Evolutionary conservation across 352 stramenopile genomes (phyloP).

Genomic region (Pythium plurisporium): DNA sequence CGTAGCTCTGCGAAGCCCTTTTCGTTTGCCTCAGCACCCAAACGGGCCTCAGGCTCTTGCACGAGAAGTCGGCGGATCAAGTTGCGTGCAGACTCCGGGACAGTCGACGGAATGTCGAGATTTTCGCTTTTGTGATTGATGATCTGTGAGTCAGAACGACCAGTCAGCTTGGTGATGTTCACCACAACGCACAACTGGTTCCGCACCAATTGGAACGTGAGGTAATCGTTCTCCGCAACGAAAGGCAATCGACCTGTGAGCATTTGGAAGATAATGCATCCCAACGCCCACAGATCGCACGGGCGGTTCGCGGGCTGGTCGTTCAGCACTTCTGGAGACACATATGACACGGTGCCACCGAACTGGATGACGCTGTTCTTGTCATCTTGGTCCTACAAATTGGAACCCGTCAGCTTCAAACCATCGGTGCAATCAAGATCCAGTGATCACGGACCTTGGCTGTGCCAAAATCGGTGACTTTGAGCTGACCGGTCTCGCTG

Average conservation of each 20-base stretch:
- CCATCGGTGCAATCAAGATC: no score
- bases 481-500: constrained; percentile 77
- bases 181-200: neutral
- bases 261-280: constrained; percentile 90
- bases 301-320: constrained; percentile 71
- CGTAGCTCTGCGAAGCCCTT: constrained; percentile 63
- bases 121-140: constrained; percentile 76
- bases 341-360: constrained; percentile 88
- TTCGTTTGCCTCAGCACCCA: constrained; percentile 68
- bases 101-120: constrained; percentile 64
- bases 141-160: constrained; percentile 34
- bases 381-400: constrained; percentile 65
- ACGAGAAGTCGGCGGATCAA: constrained; percentile 76
- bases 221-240: constrained; percentile 87
- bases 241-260: constrained; percentile 82
- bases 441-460: constrained; percentile 46
- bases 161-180: no score
- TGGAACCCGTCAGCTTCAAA: no score
- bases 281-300: constrained; percentile 89
- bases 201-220: constrained; percentile 86
- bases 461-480: constrained; percentile 89
- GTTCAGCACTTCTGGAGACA: constrained; percentile 89
- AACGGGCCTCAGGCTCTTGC: constrained; percentile 41
- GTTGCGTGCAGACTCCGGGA: constrained; percentile 64
- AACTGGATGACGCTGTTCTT: constrained; percentile 53